phyloP scores from a whole-genome alignment of 2,329 filamentous ascomycete species.

The Alternaria longipes region DNA sequence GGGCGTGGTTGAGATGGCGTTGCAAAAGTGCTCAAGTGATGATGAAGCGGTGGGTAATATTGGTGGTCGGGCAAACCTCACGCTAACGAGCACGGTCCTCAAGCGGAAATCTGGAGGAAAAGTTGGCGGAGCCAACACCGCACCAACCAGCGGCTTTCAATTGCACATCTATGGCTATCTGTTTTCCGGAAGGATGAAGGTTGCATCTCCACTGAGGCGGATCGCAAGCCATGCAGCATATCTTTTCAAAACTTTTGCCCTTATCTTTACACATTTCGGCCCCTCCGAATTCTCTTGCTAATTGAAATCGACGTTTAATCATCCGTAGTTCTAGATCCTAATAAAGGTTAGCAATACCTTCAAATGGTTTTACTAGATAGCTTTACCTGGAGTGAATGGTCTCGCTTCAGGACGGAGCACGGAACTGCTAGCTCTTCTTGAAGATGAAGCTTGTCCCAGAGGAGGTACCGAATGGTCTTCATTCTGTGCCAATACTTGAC shows the following conservation, averaged over 20 bases:
- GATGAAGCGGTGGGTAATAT: not conserved
- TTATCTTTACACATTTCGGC: not conserved
- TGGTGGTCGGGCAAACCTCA: slow-evolving; percentile 1
- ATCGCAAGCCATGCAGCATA: not conserved
- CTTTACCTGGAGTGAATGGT: slow-evolving; percentile 6
- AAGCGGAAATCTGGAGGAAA: slow-evolving; percentile 2
- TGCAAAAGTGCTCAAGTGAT: not conserved
- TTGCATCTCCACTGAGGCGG: not conserved
- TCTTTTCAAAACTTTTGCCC: not conserved
- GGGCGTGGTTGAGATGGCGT: slow-evolving; percentile 11
- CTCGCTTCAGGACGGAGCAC: not conserved
- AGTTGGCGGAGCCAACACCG: not conserved
- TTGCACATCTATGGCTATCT: not conserved
- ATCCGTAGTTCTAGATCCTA: not conserved
- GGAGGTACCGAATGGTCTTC: not conserved
- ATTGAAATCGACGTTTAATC: not conserved
- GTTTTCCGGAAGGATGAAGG: not conserved
- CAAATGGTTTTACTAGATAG: not conserved
- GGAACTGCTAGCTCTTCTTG: not conserved
- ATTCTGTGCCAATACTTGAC: not conserved
- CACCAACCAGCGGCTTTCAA: slow-evolving; percentile 1
- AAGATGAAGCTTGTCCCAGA: not conserved
- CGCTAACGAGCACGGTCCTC: slow-evolving; percentile 2
- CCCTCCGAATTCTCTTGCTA: not conserved
- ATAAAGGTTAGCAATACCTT: not conserved